A percentile compares a stretch with the other conserved stretches of the same genome.
phyloP scores from a whole-genome alignment of 768 basidiomycete species.

The Boletellus ananiceps region DNA sequence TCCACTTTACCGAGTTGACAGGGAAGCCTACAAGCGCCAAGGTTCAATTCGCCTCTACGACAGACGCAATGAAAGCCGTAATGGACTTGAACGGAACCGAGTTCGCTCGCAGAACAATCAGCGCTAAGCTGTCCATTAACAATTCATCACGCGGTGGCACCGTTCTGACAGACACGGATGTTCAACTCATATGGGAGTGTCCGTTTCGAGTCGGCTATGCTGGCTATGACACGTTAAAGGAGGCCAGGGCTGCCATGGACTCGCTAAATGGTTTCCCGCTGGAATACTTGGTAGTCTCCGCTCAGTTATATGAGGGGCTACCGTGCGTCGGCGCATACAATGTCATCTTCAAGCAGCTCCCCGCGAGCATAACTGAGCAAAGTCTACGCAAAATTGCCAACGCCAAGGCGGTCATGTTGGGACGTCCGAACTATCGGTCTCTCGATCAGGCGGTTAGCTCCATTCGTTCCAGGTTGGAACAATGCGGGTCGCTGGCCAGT shows the following conservation, averaged over 20 bases:
- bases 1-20: slow-evolving; percentile 31
- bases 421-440: slow-evolving; percentile 42
- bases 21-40: slow-evolving; percentile 30
- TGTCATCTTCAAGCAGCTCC: slow-evolving; percentile 55
- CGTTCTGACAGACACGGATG: slow-evolving; percentile 47
- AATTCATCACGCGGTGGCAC: slow-evolving; percentile 34
- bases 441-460: slow-evolving; percentile 33
- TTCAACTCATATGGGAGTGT: slow-evolving; percentile 57
- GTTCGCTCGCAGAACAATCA: slow-evolving; percentile 37
- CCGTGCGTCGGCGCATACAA: slow-evolving; percentile 57
- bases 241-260: slow-evolving; percentile 50
- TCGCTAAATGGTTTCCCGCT: slow-evolving; percentile 35
- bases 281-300: slow-evolving; percentile 41
- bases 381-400: slow-evolving; percentile 44
- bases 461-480: slow-evolving; percentile 36
- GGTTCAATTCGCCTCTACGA: slow-evolving; percentile 45
- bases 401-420: slow-evolving; percentile 49
- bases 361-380: slow-evolving; percentile 38
- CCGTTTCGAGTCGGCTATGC: slow-evolving; percentile 55
- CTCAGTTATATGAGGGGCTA: slow-evolving; percentile 49
- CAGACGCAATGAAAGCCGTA: slow-evolving; percentile 52
- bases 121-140: slow-evolving; percentile 43
- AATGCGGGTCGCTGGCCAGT: slow-evolving; percentile 34
- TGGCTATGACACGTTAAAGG: slow-evolving; percentile 50
- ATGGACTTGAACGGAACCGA: slow-evolving; percentile 44